phyloP scores from a whole-genome alignment of 2,329 filamentous ascomycete genomes.

The Lecanicillium sp. region DNA sequence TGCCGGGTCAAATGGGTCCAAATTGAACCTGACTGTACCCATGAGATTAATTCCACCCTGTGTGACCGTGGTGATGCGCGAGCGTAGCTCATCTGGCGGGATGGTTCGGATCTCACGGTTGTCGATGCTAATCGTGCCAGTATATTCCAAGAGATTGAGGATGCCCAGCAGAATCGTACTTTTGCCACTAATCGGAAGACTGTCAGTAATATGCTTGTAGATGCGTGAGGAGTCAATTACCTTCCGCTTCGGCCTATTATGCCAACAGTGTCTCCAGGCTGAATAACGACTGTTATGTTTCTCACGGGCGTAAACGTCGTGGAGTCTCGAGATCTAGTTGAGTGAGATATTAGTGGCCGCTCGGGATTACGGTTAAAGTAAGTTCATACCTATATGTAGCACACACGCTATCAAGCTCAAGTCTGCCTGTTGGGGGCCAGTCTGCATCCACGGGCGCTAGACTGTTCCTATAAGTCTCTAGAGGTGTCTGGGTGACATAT shows the following conservation, averaged over 20 bases:
- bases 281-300: conserved; percentile 13
- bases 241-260: conserved; percentile 19
- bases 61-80: conserved; percentile 24
- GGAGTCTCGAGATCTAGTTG: not conserved
- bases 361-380: not conserved
- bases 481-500: not conserved
- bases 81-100: conserved; percentile 19
- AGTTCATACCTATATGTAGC: not conserved
- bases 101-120: conserved; percentile 22
- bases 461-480: not conserved
- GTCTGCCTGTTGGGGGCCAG: not conserved
- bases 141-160: conserved; percentile 6
- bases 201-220: conserved; percentile 17
- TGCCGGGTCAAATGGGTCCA: not conserved
- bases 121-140: conserved; percentile 24
- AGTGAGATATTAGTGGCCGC: not conserved
- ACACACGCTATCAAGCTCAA: not conserved
- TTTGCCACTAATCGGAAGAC: conserved; percentile 21
- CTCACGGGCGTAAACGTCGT: conserved; percentile 5
- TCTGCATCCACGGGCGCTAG: not conserved
- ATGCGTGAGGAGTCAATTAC: not conserved
- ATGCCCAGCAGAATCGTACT: conserved; percentile 14
- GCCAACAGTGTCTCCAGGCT: conserved; percentile 17
- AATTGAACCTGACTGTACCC: conserved; percentile 12
- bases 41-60: conserved; percentile 22